Evolutionary conservation across 306 rosid genomes (phyloP).

Genomic region (Castanea mollissima): DNA sequence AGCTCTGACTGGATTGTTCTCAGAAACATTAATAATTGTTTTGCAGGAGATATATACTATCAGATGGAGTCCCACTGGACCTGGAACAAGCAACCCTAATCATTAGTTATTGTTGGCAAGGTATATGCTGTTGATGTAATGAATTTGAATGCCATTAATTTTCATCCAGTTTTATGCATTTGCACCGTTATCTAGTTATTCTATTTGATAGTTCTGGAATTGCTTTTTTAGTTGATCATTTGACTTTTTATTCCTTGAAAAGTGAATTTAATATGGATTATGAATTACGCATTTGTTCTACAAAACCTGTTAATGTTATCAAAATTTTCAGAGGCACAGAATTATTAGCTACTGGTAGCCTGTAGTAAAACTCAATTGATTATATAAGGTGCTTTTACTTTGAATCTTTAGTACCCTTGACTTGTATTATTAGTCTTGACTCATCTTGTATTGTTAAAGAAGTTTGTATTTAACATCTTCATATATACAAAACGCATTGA

Average conservation of each 20-base stretch:
- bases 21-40: conserved; percentile 13
- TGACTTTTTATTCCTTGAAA: background rate
- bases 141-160: background rate
- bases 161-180: background rate
- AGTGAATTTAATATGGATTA: background rate
- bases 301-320: background rate
- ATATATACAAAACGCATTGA: background rate
- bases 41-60: conserved; percentile 84
- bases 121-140: conserved; percentile 36
- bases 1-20: conserved; percentile 4
- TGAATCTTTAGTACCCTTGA: no score
- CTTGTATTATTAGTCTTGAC: no score
- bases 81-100: conserved; percentile 75
- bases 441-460: background rate
- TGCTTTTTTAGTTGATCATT: background rate
- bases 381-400: background rate
- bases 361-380: background rate
- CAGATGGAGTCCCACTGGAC: conserved; percentile 96
- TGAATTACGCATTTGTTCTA: background rate
- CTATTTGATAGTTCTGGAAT: background rate
- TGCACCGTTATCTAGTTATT: background rate
- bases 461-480: background rate
- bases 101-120: conserved; percentile 82
- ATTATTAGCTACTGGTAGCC: background rate
- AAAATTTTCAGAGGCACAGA: background rate